phyloP scores from a whole-genome alignment of 352 stramenopile species.

The Pythium insidiosum region DNA sequence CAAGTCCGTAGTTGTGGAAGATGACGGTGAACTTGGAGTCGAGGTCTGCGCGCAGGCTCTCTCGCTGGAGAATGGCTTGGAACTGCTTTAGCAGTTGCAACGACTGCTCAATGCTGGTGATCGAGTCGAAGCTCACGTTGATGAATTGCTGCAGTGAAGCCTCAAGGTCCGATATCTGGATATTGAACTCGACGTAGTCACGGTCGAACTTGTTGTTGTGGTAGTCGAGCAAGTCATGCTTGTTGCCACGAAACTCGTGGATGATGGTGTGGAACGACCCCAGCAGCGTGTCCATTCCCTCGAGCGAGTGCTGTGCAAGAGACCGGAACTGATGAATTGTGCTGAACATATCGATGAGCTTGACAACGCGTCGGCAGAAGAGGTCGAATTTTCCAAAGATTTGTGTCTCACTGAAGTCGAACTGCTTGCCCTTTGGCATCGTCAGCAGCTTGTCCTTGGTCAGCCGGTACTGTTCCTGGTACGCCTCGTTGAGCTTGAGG shows the following conservation, averaged over 20 bases:
- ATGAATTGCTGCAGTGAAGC: constrained; percentile 86
- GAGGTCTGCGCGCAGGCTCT: constrained; percentile 72
- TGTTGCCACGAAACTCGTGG: constrained; percentile 59
- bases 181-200: constrained; percentile 94
- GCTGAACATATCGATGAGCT: constrained; percentile 90
- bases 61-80: constrained; percentile 81
- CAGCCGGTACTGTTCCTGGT: constrained; percentile 85
- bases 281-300: constrained; percentile 84
- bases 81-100: constrained; percentile 83
- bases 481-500: constrained; percentile 86
- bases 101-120: constrained; percentile 86
- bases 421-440: constrained; percentile 88
- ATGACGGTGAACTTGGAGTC: constrained; percentile 89
- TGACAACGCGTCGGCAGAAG: constrained; percentile 84
- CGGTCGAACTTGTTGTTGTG: constrained; percentile 90
- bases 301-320: constrained; percentile 84
- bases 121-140: constrained; percentile 84
- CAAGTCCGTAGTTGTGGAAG: constrained; percentile 88
- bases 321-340: constrained; percentile 90
- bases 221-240: constrained; percentile 84
- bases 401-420: constrained; percentile 87
- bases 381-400: constrained; percentile 91
- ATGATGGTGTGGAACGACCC: constrained; percentile 81
- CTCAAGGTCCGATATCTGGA: constrained; percentile 86
- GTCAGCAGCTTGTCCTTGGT: constrained; percentile 86